Evolutionary conservation across 2,329 filamentous ascomycete genomes (phyloP), one percentile per base, ranked within the genome.

Genomic region (Teratosphaeria gauchensis): DNA sequence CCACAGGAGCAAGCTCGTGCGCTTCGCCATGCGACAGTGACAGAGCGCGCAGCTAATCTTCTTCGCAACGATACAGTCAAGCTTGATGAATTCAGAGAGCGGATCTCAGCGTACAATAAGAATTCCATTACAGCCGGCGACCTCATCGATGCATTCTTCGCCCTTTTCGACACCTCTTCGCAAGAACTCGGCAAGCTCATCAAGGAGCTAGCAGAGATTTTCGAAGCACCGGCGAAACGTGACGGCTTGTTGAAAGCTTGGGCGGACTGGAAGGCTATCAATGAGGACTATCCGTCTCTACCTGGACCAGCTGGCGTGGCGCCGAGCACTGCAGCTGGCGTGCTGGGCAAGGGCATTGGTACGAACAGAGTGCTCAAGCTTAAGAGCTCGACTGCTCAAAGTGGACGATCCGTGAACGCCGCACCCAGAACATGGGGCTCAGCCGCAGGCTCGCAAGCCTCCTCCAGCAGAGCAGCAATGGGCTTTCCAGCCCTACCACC

Each of bases 241-340:
- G 85, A 87, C 56, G 80, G 78, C 0, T 77, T 99, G 2, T 82
- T 91, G 30, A 87, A 87, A 67, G 90, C 92, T 1, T 96, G 92
- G 91, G 90, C 90, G 66, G 89, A 96, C 74, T 96, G 92, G 90
- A 89, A 90, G 53, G 91, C 91, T 42, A 94, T 95, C 75, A 95
- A 95, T 65, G 92, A 96, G 73, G 92, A 96, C 71, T 97, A 96
- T 66, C 92, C 92, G 0, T 90, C 89, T 1, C 78, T 97, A 0
- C 92, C 92, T 1, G 87, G 88, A 0, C 81, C 89, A 0, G 82
- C 83, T 57, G 87, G 87, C 55, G 83, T 87, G 74, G 80, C 85
- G 42, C 85, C 86, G 30, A 77, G 76, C 4, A 73, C 79, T 53
- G 73, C 75, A 1, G 74, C 75, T 28, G 74, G 74, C 16, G 70